Evolutionary conservation across 345 rosid genomes (phyloP).

Genomic region (Draba incana): DNA sequence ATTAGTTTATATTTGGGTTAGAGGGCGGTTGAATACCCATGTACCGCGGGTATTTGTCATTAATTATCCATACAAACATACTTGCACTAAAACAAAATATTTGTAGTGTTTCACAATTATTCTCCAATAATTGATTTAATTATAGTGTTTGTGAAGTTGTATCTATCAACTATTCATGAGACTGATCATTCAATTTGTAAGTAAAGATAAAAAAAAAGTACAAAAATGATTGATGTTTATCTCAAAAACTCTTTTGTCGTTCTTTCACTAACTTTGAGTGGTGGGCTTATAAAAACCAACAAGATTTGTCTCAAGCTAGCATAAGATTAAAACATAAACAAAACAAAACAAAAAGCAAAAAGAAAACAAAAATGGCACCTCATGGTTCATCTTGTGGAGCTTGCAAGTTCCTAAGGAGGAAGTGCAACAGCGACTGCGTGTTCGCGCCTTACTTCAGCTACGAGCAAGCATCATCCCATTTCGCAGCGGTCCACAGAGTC

Average conservation of each 20-base stretch:
- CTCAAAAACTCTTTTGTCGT: conserved; percentile 26
- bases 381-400: conserved; percentile 66
- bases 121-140: not conserved
- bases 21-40: not conserved
- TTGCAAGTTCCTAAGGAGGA: conserved; percentile 64
- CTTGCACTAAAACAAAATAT: not conserved
- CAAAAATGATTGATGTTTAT: conserved; percentile 31
- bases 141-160: not conserved
- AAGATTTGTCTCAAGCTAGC: conserved; percentile 19
- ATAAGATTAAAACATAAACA: conserved; percentile 16
- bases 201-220: not conserved
- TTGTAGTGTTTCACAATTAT: conserved; percentile 3
- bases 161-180: conserved; percentile 13
- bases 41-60: not conserved
- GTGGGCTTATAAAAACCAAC: conserved; percentile 39
- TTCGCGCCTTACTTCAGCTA: conserved; percentile 60
- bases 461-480: conserved; percentile 57
- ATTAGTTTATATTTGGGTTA: not conserved
- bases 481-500: conserved; percentile 67
- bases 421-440: conserved; percentile 56
- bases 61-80: not conserved
- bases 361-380: conserved; percentile 21
- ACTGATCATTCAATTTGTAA: conserved; percentile 6
- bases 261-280: conserved; percentile 22
- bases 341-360: conserved; percentile 10